Evolutionary conservation across 164 flowering plant species (phyloP).

Genomic region (Sextonia rubra): DNA sequence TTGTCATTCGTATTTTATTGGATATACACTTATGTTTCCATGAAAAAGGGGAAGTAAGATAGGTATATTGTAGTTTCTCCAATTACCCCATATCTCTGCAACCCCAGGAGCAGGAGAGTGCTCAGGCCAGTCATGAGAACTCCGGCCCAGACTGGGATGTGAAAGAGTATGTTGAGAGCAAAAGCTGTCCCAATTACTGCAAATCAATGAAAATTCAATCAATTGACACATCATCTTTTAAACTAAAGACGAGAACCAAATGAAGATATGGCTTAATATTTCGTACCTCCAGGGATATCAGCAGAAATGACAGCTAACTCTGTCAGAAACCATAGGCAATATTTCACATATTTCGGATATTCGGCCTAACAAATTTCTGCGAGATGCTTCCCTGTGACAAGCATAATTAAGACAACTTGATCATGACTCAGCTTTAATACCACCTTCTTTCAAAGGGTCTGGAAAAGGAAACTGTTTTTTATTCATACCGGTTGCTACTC

Average conservation of each 20-base stretch:
- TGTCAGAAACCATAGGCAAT: conserved; percentile 78
- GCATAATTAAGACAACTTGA: background rate
- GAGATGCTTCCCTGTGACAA: conserved; percentile 58
- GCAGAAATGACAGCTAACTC: conserved; percentile 87
- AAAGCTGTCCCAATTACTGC: conserved; percentile 93
- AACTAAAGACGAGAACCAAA: background rate
- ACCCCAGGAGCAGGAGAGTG: conserved; percentile 72
- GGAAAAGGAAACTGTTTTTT: background rate
- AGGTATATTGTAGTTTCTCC: no score
- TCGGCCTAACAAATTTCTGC: conserved; percentile 65
- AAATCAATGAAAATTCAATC: background rate
- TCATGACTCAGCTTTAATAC: background rate
- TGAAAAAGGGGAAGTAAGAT: no score
- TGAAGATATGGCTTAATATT: background rate
- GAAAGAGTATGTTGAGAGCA: conserved; percentile 70
- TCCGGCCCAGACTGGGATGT: conserved; percentile 77
- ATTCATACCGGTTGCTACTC: conserved; percentile 68
- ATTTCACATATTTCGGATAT: conserved; percentile 53
- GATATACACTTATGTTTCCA: no score
- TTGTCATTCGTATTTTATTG: no score
- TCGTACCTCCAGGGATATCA: conserved; percentile 86
- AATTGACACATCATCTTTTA: background rate
- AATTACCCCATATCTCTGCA: conserved; percentile 78
- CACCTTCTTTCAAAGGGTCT: background rate
- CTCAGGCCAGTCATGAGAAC: conserved; percentile 77